These are phyloP conservation scores for Diospyros kaki DNA, from an alignment of 148 eudicot species.

Conservation along the genomic window DNA sequence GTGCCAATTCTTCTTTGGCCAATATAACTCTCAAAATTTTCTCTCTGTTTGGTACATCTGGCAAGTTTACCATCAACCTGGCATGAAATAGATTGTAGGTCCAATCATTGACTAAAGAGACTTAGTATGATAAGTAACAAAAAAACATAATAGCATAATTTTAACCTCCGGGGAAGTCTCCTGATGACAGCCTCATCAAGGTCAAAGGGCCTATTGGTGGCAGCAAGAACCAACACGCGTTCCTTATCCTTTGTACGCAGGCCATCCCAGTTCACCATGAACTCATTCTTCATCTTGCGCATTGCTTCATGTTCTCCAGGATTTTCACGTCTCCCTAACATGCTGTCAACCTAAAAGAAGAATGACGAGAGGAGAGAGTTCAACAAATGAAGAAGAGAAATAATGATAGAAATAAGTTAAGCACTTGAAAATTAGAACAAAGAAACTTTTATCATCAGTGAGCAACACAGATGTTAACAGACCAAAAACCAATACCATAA, in stretches of 20 bases:
- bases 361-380: background rate
- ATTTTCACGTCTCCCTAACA: conserved; percentile 94
- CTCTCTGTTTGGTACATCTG: conserved; percentile 81
- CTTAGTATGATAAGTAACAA: background rate
- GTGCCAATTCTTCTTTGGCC: conserved; percentile 78
- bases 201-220: conserved; percentile 95
- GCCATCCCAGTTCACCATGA: conserved; percentile 99
- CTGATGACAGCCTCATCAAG: conserved; percentile 96
- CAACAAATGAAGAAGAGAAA: background rate
- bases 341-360: conserved; percentile 77
- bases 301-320: conserved; percentile 98
- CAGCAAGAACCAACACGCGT: conserved; percentile 89
- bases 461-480: background rate
- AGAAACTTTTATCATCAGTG: background rate
- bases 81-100: conserved; percentile 19
- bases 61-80: conserved; percentile 92
- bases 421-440: background rate
- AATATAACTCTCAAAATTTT: conserved; percentile 76
- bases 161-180: conserved; percentile 86
- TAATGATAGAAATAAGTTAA: background rate
- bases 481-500: background rate
- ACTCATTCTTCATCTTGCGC: conserved; percentile 98
- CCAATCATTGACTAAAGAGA: background rate
- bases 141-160: background rate
- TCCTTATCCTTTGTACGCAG: conserved; percentile 91